Evolutionary conservation across 129 eudicot genomes (phyloP), one percentile per base, ranked within the genome.

Genomic region (Heracleum sosnowskyi): DNA sequence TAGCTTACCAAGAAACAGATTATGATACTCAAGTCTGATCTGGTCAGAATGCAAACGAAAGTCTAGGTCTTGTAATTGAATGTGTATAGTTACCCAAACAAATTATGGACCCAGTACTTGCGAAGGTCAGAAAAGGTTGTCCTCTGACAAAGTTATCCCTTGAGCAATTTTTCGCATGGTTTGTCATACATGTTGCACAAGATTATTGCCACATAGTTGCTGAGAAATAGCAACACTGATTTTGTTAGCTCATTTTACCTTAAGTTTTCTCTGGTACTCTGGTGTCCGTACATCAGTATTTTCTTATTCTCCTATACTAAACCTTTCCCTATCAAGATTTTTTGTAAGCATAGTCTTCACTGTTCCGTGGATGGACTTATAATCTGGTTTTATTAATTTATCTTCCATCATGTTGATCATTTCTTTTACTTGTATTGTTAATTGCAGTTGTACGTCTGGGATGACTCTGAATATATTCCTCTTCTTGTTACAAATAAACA

Each of bases 401-500:
- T 37, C 8, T 71, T 69, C 9, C 37, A 20, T 36, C n/a, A 7
- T 37, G n/a, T 53, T n/a, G 47, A 53, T 26, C 47, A 24, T 76
- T 72, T 72, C n/a, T 77, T 20, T 49, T 47, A 7, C 11, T 15
- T 34, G 11, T 62, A 24, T 18, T 22, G n/a, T 41, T 15, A 62
- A 75, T 73, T 86, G 89, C 97, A 93, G 98, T 80, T 93, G 76
- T 93, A 93, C 20, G 84, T 91, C 46, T 90, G 96, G 94, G 98
- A 93, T 75, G 86, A 86, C 69, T 87, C 76, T 15, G 84, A 86
- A 7, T 87, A 82, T 79, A 82, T 93, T 64, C 97, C 97, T 17
- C 82, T 93, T 73, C 85, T 84, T 37, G 88, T 93, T 24, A 88
- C 74, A 55, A 93, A 93, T 87, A 87, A 91, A 81, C 94, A 89